Evolutionary conservation across 2,329 filamentous ascomycete genomes (phyloP), one percentile per base, ranked within the genome.

Genomic region (Whalleya microplaca): DNA sequence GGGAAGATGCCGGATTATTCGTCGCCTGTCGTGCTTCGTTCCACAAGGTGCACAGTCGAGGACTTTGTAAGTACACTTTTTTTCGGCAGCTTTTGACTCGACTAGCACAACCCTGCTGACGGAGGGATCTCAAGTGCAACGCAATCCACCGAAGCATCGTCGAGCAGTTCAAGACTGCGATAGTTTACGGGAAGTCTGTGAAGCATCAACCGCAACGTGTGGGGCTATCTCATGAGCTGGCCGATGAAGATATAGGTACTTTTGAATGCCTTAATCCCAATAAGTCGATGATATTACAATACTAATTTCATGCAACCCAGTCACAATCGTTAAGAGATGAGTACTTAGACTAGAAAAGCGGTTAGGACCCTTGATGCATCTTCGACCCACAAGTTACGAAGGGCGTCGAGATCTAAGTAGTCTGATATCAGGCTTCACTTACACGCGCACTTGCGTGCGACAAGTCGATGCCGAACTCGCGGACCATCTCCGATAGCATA

Each of bases 201-300:
- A 98, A 98, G 83, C 95, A 99, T 79, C 95, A 98, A 78, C 95
- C 95, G 64, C 95, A 99, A 78, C 86, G 93, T 70, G 95, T 98
- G 61, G 95, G 95, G 48, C 83, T 99, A 64, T 80, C 84, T 51
- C 95, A 99, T 74, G 92, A 96, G 80, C 82, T 99, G 70, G 91
- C 87, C 55, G 95, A 99, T 74, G 95, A 99, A 78, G 95, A 99
- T 78, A 96, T 99, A 76, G 91, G 91, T 94, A 82, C 79, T 57
- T 57, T 55, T 55, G 53, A 47, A 64, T 60, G 60, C 58, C 50
- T 44, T 55, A 55, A 56, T 55, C 56, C 56, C 50, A 41, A 20
- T 50, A 45, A 21, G 48, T 41, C 40, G 21, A 56, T 53, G 57
- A 46, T 20, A 45, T 20, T 54, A 43, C 43, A 51, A 59, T 62